Evolutionary conservation across 1,139 yeast species (phyloP), one percentile per base, ranked within the genome.

Genomic region (Taphrina wiesneri): DNA sequence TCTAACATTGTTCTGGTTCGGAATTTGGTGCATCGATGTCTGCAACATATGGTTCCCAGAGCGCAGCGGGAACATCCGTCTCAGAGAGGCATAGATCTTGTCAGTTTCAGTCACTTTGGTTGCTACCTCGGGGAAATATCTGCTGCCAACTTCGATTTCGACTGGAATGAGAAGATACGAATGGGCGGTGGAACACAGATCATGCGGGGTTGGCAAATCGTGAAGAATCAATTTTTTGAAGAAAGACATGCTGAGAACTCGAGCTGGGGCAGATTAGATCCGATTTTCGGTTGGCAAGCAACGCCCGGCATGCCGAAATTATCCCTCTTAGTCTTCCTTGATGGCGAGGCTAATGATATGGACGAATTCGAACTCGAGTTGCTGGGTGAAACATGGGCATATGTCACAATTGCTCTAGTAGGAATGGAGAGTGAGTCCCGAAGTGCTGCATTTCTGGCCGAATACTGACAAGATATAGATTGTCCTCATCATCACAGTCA

Each of bases 351-450:
- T 11, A 21, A 17, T 5, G 56, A 52, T 21, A 52, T 52, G 56
- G 56, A 52, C 56, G 56, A 52, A 21, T 52, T 52, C 2, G 56
- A 52, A 23, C 56, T 52, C 28, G 56, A 52, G 13, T 34, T 52
- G 28, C 45, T 52, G 5, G 56, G 56, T 6, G 56, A 52, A 32
- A 52, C 56, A 6, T 52, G 56, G 56, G 56, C 56, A 9, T 52
- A 52, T 28, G 56, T 52, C n/a, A 52, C 56, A 6, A 52, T 52
- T 17, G 56, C 56, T 9, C 45, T 52, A 1, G 45, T 52, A 21
- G 56, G 56, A 2, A 52, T 52, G 56, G 56, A 52, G 34, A 52
- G 45, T 34, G 26, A 34, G 41, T 21, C 19, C 15, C n/a, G 9
- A 49, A 3, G 9, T 25, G 13, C 19, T 11, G 11, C 51, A 23